Evolutionary conservation across 306 rosid species (phyloP).

Genomic region (Clitoria ternatea): DNA sequence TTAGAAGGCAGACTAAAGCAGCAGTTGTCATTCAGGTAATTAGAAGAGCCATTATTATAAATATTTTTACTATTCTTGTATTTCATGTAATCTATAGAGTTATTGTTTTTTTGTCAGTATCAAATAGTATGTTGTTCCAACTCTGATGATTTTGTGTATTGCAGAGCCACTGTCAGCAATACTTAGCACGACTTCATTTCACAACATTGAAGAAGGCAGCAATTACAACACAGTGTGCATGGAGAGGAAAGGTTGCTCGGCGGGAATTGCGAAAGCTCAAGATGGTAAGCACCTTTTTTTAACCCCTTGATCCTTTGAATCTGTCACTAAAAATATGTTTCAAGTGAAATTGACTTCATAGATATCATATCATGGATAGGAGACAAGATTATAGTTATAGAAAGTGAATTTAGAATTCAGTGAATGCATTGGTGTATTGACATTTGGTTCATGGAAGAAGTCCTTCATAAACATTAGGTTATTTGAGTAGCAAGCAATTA

Average conservation of each 20-base stretch:
- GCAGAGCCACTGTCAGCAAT: slow-evolving; percentile 74
- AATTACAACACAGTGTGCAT: slow-evolving; percentile 75
- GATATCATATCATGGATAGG: neutral
- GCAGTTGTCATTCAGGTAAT: slow-evolving; percentile 73
- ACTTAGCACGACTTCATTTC: slow-evolving; percentile 55
- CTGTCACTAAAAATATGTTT: neutral
- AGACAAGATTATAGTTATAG: neutral
- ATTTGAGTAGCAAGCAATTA: slow-evolving; percentile 13
- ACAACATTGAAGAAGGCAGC: slow-evolving; percentile 63
- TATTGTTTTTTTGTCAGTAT: slow-evolving; percentile 22
- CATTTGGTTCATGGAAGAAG: neutral
- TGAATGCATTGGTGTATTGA: neutral
- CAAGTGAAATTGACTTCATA: neutral
- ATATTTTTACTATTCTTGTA: neutral
- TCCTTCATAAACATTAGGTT: neutral
- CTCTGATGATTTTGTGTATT: slow-evolving; percentile 17
- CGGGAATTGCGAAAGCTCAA: slow-evolving; percentile 65
- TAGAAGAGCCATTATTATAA: neutral
- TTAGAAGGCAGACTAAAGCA: slow-evolving; percentile 68
- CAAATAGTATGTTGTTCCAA: slow-evolving; percentile 3
- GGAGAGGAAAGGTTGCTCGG: slow-evolving; percentile 89
- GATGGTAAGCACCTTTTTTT: slow-evolving; percentile 43
- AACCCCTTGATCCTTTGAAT: slow-evolving; percentile 2
- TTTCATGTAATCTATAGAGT: neutral
- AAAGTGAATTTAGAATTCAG: neutral